Conservation (phyloP, 768 basidiomycete species). For the Mycena rosella region DNA sequence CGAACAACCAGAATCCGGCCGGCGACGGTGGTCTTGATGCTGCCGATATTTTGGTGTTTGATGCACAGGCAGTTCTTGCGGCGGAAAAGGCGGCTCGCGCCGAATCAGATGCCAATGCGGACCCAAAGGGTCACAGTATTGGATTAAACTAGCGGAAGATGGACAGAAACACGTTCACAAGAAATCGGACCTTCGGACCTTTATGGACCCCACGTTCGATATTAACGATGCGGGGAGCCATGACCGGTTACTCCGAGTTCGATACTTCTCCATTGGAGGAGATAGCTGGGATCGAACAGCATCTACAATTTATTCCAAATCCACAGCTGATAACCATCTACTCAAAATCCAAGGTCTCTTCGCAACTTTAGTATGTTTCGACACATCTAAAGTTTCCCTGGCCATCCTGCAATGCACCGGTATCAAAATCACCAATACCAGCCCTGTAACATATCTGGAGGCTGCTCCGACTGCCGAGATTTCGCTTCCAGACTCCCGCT, state of each 20-base stretch:
- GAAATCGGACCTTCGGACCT: constrained; percentile 17
- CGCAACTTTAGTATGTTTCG: constrained; percentile 16
- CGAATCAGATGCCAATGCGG: not conserved
- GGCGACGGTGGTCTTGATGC: too few species aligned
- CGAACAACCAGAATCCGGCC: too few species aligned
- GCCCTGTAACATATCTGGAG: not conserved
- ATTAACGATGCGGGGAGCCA: constrained; percentile 9
- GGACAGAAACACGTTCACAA: constrained; percentile 15
- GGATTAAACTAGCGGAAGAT: constrained; percentile 12
- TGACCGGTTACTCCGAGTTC: constrained; percentile 20
- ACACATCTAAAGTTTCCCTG: constrained; percentile 2
- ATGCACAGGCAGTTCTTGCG: not conserved
- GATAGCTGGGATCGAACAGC: constrained; percentile 15
- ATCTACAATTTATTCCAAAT: constrained; percentile 5
- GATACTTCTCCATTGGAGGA: constrained; percentile 9
- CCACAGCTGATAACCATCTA: constrained; percentile 12
- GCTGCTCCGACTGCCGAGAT: constrained; percentile 17
- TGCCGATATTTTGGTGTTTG: too few species aligned
- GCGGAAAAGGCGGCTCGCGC: not conserved
- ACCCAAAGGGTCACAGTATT: not conserved
- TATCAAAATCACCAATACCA: constrained; percentile 6
- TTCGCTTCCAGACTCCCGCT: constrained; percentile 8
- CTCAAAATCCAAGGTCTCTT: constrained; percentile 20
- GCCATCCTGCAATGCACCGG: constrained; percentile 19
- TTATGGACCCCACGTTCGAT: constrained; percentile 26